Evolutionary conservation across 176 grass and related monocot genomes (phyloP).

Genomic region (Alloteropsis semialata): DNA sequence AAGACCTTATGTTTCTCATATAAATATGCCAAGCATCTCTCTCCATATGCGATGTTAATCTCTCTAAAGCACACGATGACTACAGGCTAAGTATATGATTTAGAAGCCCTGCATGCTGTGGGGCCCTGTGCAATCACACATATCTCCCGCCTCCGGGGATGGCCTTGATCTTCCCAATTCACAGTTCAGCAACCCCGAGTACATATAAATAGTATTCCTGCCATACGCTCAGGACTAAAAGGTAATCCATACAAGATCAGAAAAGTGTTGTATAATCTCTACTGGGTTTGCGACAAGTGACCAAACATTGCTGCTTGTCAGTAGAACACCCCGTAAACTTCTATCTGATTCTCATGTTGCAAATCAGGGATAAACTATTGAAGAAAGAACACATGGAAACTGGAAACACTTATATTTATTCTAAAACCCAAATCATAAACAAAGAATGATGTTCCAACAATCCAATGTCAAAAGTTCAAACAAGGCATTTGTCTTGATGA

Average conservation of each 20-base stretch:
- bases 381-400: not conserved
- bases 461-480: not conserved
- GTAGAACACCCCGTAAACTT: not conserved
- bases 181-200: not conserved
- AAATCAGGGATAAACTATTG: not conserved
- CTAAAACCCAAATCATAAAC: not conserved
- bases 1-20: no score
- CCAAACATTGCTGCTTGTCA: not conserved
- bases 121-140: no score
- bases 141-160: no score
- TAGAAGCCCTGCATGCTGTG: no score
- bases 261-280: not conserved
- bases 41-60: no score
- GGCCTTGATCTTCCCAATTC: not conserved
- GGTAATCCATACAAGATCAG: not conserved
- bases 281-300: not conserved
- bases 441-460: not conserved
- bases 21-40: no score
- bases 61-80: no score
- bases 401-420: conserved; percentile 1
- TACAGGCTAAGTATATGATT: no score
- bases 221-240: not conserved
- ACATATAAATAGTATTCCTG: not conserved
- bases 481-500: not conserved
- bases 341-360: not conserved